Conservation (phyloP, 805 yeast genomes). For the Yarrowia sp. region DNA sequence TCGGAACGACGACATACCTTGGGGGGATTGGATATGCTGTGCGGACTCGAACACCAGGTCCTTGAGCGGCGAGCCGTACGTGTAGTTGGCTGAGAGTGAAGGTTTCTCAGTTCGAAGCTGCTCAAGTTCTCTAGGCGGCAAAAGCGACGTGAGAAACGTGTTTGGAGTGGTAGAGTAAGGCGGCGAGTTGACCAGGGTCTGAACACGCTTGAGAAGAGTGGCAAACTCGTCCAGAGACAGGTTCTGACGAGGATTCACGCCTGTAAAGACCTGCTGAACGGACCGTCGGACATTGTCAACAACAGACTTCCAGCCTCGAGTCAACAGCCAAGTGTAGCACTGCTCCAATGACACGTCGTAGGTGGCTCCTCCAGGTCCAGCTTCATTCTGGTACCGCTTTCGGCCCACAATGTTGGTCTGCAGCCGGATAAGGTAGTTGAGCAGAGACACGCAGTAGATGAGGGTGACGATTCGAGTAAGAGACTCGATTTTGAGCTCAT, state of each 20-base stretch:
- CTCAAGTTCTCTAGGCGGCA: conserved; percentile 55
- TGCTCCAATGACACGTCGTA: conserved; percentile 37
- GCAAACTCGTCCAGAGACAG: conserved; percentile 59
- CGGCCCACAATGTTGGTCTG: conserved; percentile 89
- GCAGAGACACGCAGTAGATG: conserved; percentile 63
- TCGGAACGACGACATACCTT: conserved; percentile 44
- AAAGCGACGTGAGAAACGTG: conserved; percentile 35
- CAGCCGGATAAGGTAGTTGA: conserved; percentile 72
- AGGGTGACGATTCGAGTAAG: conserved; percentile 70
- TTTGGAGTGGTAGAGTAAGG: conserved; percentile 38
- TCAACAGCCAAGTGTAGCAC: conserved; percentile 89
- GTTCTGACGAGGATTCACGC: conserved; percentile 70
- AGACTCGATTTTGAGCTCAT: conserved; percentile 70
- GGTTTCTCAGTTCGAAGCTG: conserved; percentile 37
- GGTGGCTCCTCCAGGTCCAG: conserved; percentile 3
- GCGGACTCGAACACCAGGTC: conserved; percentile 42
- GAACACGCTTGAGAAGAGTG: conserved; percentile 38
- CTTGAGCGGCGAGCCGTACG: conserved; percentile 32
- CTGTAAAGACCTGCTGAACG: conserved; percentile 60
- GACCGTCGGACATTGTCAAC: conserved; percentile 51
- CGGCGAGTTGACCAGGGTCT: conserved; percentile 39
- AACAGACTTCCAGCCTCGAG: conserved; percentile 74
- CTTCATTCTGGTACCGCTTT: conserved; percentile 53
- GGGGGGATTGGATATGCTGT: conserved; percentile 46
- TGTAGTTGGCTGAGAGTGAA: conserved; percentile 22